Percentiles rank a stretch among this genome's conserved stretches.
phyloP scores from a whole-genome alignment of 2,329 filamentous ascomycete genomes.

The Aschersonia sp. region DNA sequence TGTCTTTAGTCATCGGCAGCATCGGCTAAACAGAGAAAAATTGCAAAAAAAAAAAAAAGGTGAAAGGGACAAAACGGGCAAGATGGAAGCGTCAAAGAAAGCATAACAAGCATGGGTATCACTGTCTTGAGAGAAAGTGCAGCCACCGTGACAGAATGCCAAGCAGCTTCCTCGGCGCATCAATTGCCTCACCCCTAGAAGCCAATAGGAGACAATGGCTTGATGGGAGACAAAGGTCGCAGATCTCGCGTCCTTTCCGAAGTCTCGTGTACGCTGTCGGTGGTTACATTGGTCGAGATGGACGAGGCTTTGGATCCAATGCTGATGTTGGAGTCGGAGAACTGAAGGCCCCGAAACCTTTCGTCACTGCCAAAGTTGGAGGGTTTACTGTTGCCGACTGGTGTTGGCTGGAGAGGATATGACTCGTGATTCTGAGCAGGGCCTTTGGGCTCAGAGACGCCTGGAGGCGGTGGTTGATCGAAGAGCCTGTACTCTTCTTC shows the following conservation, averaged over 20 bases:
- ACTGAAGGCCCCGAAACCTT: conserved; percentile 29
- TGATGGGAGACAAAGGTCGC: conserved; percentile 49
- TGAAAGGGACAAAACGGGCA: too few species aligned
- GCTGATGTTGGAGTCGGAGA: conserved; percentile 27
- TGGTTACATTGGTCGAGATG: conserved; percentile 30
- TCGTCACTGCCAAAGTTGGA: conserved; percentile 17
- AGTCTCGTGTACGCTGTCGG: conserved; percentile 22
- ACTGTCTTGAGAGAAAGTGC: neutral
- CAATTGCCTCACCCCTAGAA: conserved; percentile 21
- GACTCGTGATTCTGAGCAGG: conserved; percentile 9
- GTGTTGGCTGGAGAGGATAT: conserved; percentile 25
- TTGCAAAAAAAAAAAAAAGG: too few species aligned
- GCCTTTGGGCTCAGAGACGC: conserved; percentile 24
- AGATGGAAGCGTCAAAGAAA: neutral
- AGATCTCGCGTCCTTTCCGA: conserved; percentile 23
- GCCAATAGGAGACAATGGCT: conserved; percentile 48
- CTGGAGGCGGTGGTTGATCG: conserved; percentile 39
- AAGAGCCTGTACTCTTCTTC: conserved; percentile 52
- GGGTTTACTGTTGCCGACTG: conserved; percentile 50
- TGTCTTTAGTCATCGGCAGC: too few species aligned
- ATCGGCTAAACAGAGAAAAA: too few species aligned
- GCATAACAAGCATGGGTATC: neutral
- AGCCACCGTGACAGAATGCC: neutral
- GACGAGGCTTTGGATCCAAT: conserved; percentile 27
- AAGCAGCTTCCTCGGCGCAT: neutral